Conservation (phyloP, 106 monocot species). For the Ottelia alismoides region DNA sequence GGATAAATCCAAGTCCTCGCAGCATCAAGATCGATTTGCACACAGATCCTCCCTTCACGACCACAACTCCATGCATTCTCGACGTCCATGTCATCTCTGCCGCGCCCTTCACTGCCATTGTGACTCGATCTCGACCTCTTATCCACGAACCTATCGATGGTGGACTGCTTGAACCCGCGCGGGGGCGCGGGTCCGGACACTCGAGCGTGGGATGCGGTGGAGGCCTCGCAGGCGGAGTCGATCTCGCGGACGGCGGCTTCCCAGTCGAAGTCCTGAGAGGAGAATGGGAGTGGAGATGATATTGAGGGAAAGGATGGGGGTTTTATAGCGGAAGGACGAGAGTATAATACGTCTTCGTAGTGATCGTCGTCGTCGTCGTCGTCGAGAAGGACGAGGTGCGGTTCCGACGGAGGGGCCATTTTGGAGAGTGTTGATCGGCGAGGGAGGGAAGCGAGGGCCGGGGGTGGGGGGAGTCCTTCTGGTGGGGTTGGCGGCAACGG, state of each 20-base stretch:
- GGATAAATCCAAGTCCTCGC: conserved; percentile 97
- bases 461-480: too few relatives aligned
- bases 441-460: too few relatives aligned
- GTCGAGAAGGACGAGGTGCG: too few relatives aligned
- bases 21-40: conserved; percentile 73
- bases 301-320: too few relatives aligned
- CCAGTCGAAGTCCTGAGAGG: conserved; percentile 77
- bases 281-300: neutral
- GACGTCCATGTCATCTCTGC: neutral
- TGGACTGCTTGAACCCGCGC: conserved; percentile 55
- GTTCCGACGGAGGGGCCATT: too few relatives aligned
- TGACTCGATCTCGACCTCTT: conserved; percentile 9
- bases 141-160: conserved; percentile 69
- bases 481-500: too few relatives aligned
- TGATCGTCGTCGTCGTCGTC: too few relatives aligned
- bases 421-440: too few relatives aligned
- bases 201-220: conserved; percentile 11
- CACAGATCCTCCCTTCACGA: conserved; percentile 14
- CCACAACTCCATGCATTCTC: neutral
- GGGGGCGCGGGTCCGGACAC: conserved; percentile 18
- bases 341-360: too few relatives aligned
- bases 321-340: too few relatives aligned
- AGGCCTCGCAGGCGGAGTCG: conserved; percentile 61
- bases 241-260: conserved; percentile 91
- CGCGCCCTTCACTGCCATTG: neutral